These are phyloP conservation scores for Hypericum androsaemum DNA, from an alignment of 345 rosid species.

Conservation along the genomic window DNA sequence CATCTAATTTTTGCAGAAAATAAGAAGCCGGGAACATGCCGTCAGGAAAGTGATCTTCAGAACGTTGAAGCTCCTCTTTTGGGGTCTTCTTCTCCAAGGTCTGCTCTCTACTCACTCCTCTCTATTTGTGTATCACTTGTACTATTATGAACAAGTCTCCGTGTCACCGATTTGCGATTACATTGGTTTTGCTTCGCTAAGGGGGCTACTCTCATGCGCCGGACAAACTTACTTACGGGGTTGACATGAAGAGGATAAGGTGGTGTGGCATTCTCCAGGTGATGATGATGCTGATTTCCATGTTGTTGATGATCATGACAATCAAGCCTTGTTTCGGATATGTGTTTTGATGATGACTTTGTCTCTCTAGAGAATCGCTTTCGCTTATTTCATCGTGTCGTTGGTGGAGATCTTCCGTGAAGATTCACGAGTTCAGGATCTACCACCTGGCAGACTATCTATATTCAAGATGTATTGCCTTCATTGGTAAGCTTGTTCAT, in stretches of 20 bases:
- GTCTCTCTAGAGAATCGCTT: constrained; percentile 65
- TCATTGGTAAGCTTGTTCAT: constrained; percentile 51
- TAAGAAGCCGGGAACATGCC: constrained; percentile 30
- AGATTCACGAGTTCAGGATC: constrained; percentile 23
- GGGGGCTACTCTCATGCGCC: constrained; percentile 94
- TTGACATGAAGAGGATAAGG: constrained; percentile 64
- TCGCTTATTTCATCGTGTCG: constrained; percentile 63
- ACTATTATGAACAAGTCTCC: too few relatives aligned
- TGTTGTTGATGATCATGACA: not conserved
- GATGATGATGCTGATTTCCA: not conserved
- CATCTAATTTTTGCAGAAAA: constrained; percentile 30
- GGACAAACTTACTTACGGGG: constrained; percentile 60
- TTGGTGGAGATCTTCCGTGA: constrained; percentile 54
- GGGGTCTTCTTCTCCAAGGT: constrained; percentile 95
- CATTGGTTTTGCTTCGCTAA: constrained; percentile 15
- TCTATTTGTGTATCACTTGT: too few relatives aligned
- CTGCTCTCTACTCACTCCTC: not conserved
- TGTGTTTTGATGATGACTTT: not conserved
- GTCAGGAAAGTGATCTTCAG: constrained; percentile 50
- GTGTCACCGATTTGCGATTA: too few relatives aligned
- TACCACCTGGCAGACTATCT: constrained; percentile 27
- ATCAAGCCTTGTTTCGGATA: constrained; percentile 1
- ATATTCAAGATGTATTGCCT: constrained; percentile 44
- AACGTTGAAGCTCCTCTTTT: constrained; percentile 70
- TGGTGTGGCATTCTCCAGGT: constrained; percentile 95